Percentiles rank a stretch among this genome's conserved stretches.
These are phyloP conservation scores for Saccharomycopsis phalli DNA, from an alignment of 1,139 yeast species.

Conservation along the genomic window DNA sequence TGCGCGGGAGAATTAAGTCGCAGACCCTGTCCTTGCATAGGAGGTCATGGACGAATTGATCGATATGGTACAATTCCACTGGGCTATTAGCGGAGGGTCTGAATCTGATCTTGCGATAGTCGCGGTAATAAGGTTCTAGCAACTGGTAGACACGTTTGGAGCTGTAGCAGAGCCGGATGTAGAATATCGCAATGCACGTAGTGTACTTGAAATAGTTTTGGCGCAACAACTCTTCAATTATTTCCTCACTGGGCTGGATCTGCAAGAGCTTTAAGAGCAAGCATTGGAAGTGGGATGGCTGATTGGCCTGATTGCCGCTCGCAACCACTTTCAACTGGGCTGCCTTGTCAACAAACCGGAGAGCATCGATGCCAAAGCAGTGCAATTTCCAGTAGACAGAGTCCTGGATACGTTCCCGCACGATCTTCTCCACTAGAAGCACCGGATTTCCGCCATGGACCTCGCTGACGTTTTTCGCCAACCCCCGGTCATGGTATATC, in stretches of 20 bases:
- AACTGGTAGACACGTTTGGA: constrained; percentile 31
- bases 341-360: constrained; percentile 37
- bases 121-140: constrained; percentile 36
- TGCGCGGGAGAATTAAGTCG: constrained; percentile 40
- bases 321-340: constrained; percentile 33
- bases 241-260: constrained; percentile 39
- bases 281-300: constrained; percentile 48
- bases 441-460: constrained; percentile 40
- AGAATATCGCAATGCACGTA: constrained; percentile 41
- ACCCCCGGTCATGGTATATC: constrained; percentile 28
- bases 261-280: constrained; percentile 48
- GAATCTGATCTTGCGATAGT: constrained; percentile 37
- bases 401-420: constrained; percentile 51
- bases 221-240: constrained; percentile 35
- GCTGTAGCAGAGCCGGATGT: constrained; percentile 36
- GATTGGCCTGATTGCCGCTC: constrained; percentile 35
- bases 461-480: constrained; percentile 24
- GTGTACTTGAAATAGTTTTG: constrained; percentile 50
- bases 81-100: constrained; percentile 26
- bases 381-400: constrained; percentile 50
- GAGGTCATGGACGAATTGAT: constrained; percentile 43
- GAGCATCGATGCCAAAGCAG: constrained; percentile 42
- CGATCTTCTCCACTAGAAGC: constrained; percentile 47
- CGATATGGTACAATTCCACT: constrained; percentile 34
- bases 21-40: constrained; percentile 36